These are phyloP conservation scores for Geosmithia flava DNA, from an alignment of 2,329 filamentous ascomycete genomes.

Conservation along the genomic window DNA sequence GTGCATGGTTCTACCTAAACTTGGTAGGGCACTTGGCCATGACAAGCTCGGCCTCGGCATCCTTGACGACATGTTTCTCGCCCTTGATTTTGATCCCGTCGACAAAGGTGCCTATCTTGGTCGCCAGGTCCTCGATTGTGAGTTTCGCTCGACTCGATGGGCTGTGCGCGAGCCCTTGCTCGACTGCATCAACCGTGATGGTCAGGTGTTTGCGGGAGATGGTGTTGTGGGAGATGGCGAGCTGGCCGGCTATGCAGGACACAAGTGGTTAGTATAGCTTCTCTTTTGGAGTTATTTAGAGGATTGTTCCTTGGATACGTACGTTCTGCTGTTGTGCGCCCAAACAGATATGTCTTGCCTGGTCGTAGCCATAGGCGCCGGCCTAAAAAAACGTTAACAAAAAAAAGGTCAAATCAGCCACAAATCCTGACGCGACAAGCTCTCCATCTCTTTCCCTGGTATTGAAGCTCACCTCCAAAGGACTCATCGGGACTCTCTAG, in stretches of 20 bases:
- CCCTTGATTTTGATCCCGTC: constrained; percentile 62
- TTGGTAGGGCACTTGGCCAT: constrained; percentile 58
- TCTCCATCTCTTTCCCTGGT: neutral
- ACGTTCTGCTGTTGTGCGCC: constrained; percentile 60
- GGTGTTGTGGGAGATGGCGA: constrained; percentile 64
- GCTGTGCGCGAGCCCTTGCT: constrained; percentile 52
- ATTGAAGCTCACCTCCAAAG: neutral
- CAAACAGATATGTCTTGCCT: constrained; percentile 76
- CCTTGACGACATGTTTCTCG: constrained; percentile 37
- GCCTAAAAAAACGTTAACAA: constrained; percentile 11
- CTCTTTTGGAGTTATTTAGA: too few relatives aligned
- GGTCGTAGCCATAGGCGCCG: constrained; percentile 70
- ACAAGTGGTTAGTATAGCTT: neutral
- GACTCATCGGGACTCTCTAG: constrained; percentile 1
- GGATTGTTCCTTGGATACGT: constrained; percentile 13
- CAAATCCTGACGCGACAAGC: neutral
- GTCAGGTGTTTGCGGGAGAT: constrained; percentile 84
- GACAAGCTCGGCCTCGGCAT: constrained; percentile 43
- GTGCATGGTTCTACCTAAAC: constrained; percentile 34
- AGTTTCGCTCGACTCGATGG: constrained; percentile 55
- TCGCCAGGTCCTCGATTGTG: constrained; percentile 66
- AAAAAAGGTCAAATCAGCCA: neutral
- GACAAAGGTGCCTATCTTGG: constrained; percentile 71
- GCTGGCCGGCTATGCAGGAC: constrained; percentile 40
- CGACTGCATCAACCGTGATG: constrained; percentile 56